Percentiles rank a stretch among this genome's conserved stretches.
phyloP scores from a whole-genome alignment of 1,284 basidiomycete species.

The Microbotryum saponariae region DNA sequence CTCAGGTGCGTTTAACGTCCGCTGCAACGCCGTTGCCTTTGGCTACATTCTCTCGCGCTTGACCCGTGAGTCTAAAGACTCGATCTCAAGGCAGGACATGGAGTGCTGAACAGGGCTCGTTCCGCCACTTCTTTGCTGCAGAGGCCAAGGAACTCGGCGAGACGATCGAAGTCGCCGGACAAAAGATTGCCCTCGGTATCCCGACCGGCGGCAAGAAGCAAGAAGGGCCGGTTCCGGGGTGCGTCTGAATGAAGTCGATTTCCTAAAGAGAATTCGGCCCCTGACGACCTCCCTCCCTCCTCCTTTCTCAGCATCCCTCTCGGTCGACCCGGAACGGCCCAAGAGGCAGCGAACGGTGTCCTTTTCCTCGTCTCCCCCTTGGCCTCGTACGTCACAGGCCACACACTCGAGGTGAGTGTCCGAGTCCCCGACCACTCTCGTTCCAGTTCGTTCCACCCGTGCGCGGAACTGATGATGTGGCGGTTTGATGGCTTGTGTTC shows the following conservation, averaged over 20 bases:
- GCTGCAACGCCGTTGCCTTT: slow-evolving; percentile 71
- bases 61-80: not conserved
- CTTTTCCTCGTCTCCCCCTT: slow-evolving; percentile 52
- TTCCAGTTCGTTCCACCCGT: no score
- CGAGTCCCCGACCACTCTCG: no score
- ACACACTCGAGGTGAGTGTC: slow-evolving; percentile 59
- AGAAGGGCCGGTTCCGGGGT: slow-evolving; percentile 10
- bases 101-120: slow-evolving; percentile 6
- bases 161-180: slow-evolving; percentile 68
- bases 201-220: slow-evolving; percentile 13
- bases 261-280: not conserved
- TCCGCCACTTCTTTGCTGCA: slow-evolving; percentile 44
- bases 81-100: not conserved
- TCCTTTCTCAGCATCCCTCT: slow-evolving; percentile 50
- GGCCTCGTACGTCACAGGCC: slow-evolving; percentile 69
- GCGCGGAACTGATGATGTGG: no score
- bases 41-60: slow-evolving; percentile 59
- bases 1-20: slow-evolving; percentile 54
- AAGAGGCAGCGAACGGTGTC: slow-evolving; percentile 60
- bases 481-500: no score
- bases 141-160: slow-evolving; percentile 67
- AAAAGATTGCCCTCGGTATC: slow-evolving; percentile 53
- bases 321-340: slow-evolving; percentile 60
- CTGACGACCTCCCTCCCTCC: no score
- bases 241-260: slow-evolving; percentile 3